Percentiles rank a stretch among this genome's conserved stretches.
These are phyloP conservation scores for Pseudopithomyces chartarum DNA, from an alignment of 2,329 filamentous ascomycete species.

Conservation along the genomic window DNA sequence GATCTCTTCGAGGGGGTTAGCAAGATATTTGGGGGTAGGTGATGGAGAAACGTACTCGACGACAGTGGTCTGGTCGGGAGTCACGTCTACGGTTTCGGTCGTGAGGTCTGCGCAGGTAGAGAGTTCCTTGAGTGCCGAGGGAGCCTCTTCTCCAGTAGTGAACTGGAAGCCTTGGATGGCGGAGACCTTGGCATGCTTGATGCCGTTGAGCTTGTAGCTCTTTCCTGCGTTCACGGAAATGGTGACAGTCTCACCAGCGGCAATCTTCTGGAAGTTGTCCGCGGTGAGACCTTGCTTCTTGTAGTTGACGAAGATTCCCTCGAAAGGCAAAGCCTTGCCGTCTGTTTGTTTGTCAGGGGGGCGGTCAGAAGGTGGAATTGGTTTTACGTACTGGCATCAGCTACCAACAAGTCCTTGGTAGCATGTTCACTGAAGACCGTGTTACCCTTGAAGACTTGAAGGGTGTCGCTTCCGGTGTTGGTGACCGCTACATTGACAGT, in stretches of 20 bases:
- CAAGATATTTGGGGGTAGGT: neutral
- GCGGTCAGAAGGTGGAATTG: neutral
- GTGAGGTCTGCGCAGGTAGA: constrained; percentile 11
- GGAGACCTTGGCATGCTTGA: constrained; percentile 16
- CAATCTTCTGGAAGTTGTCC: constrained; percentile 16
- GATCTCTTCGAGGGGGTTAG: neutral
- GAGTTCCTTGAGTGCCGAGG: constrained; percentile 8
- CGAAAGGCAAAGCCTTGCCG: constrained; percentile 17
- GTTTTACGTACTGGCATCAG: constrained; percentile 9
- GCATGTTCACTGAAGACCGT: constrained; percentile 19
- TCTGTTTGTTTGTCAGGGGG: constrained; percentile 3
- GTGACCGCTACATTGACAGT: constrained; percentile 14
- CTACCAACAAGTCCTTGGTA: constrained; percentile 20
- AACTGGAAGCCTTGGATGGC: constrained; percentile 18
- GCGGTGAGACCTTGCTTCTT: constrained; percentile 13
- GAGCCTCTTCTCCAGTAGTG: constrained; percentile 10
- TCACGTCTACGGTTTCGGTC: constrained; percentile 10
- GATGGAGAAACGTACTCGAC: neutral
- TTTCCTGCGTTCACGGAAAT: constrained; percentile 20
- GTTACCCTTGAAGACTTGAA: constrained; percentile 21
- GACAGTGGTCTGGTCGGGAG: constrained; percentile 9
- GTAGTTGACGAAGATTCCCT: constrained; percentile 20
- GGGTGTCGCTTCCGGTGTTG: constrained; percentile 14
- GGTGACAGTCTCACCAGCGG: constrained; percentile 17
- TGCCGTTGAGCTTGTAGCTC: constrained; percentile 19